These are phyloP conservation scores for Penicillium odoratum DNA, from an alignment of 495 filamentous ascomycete species.

Conservation along the genomic window DNA sequence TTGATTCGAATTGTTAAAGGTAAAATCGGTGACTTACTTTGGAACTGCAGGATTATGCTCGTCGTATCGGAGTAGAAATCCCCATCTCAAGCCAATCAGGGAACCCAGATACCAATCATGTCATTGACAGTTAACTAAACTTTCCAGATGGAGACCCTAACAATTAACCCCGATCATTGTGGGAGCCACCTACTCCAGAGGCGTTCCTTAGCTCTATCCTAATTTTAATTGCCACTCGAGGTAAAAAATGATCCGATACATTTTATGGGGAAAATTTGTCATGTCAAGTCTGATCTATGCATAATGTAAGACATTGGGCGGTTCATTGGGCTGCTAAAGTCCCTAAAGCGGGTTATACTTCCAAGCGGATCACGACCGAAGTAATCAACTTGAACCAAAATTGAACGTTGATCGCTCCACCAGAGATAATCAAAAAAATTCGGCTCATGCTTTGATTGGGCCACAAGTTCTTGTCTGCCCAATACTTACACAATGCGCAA, in stretches of 20 bases:
- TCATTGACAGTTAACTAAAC: conserved; percentile 19
- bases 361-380: conserved; percentile 15
- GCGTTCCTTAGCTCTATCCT: conserved; percentile 10
- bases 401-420: conserved; percentile 13
- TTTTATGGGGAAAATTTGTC: neutral
- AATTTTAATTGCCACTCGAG: conserved; percentile 7
- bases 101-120: neutral
- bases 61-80: conserved; percentile 34
- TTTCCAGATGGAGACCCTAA: conserved; percentile 18
- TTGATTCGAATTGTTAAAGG: neutral
- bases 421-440: conserved; percentile 9
- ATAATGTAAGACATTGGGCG: conserved; percentile 28
- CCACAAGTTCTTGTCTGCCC: conserved; percentile 17
- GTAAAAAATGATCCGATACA: neutral
- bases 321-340: conserved; percentile 27
- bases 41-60: conserved; percentile 38
- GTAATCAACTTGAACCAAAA: conserved; percentile 1
- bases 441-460: conserved; percentile 31
- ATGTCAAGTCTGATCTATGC: conserved; percentile 9
- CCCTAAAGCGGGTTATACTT: conserved; percentile 8
- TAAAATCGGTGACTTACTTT: conserved; percentile 2
- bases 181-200: conserved; percentile 13
- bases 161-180: conserved; percentile 16
- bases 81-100: conserved; percentile 4
- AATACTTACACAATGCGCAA: conserved; percentile 9